Percentiles rank a stretch among this genome's conserved stretches.
Conservation (phyloP, 139 green algal species). For the Volvox africanus region DNA sequence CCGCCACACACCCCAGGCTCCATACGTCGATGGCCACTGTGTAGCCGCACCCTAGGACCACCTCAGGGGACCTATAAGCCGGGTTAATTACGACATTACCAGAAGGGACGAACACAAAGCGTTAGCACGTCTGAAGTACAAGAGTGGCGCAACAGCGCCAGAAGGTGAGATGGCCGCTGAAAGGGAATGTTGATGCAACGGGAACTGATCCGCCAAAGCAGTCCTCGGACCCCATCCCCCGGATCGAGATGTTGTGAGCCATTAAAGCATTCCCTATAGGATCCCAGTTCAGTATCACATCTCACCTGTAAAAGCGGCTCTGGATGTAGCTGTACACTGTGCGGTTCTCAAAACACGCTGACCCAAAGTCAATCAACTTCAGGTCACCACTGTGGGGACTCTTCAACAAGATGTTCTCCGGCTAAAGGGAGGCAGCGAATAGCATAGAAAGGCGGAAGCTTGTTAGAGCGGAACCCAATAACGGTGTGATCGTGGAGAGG, state of each 20-base stretch:
- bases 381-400: constrained; percentile 75
- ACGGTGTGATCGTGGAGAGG: no score
- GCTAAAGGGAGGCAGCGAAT: constrained; percentile 49
- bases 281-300: neutral
- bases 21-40: constrained; percentile 96
- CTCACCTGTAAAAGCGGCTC: constrained; percentile 79
- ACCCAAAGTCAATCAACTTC: constrained; percentile 99
- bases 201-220: no score
- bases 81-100: no score
- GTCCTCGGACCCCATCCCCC: no score
- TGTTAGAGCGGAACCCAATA: no score
- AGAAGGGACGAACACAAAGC: no score
- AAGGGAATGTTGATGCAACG: no score
- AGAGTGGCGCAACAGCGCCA: no score
- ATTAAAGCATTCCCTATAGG: no score
- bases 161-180: no score
- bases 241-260: no score
- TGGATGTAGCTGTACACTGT: constrained; percentile 99
- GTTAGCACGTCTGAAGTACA: no score
- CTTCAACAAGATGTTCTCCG: constrained; percentile 96
- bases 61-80: constrained; percentile 74
- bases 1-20: constrained; percentile 94
- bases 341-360: constrained; percentile 92
- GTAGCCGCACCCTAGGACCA: constrained; percentile 89
- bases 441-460: neutral